A percentile compares a stretch with the other conserved stretches of the same genome.
Conservation (phyloP, 805 yeast genomes). For the Ogataea sp. region DNA sequence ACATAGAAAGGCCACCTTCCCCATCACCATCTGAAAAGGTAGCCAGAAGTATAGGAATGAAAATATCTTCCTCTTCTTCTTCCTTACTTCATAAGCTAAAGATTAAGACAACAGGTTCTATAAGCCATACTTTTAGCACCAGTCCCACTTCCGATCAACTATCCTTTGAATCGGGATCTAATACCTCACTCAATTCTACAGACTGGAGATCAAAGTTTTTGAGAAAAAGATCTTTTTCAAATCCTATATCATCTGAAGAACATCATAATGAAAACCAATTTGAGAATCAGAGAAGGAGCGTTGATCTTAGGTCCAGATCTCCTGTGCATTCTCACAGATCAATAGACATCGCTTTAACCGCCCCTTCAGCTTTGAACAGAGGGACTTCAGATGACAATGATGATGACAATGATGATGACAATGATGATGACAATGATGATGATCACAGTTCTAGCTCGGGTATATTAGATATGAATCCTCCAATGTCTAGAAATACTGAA, state of each 20-base stretch:
- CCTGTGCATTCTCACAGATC: too few species aligned
- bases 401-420: not conserved
- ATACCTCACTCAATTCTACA: not conserved
- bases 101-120: not conserved
- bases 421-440: not conserved
- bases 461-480: too few species aligned
- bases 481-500: too few species aligned
- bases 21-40: not conserved
- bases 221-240: not conserved
- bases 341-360: too few species aligned
- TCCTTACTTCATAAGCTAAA: not conserved
- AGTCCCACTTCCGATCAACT: not conserved
- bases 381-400: not conserved
- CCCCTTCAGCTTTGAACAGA: not conserved
- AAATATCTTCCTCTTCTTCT: not conserved
- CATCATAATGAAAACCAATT: too few species aligned
- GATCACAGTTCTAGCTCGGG: too few species aligned
- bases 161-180: not conserved
- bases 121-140: too few species aligned
- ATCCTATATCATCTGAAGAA: not conserved
- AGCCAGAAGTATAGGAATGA: not conserved
- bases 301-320: too few species aligned
- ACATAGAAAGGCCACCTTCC: not conserved
- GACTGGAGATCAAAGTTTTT: not conserved
- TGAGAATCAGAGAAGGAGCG: too few species aligned